Evolutionary conservation across 1,139 yeast species (phyloP), one percentile per base, ranked within the genome.

Genomic region (Magnusiomyces magnusii): DNA sequence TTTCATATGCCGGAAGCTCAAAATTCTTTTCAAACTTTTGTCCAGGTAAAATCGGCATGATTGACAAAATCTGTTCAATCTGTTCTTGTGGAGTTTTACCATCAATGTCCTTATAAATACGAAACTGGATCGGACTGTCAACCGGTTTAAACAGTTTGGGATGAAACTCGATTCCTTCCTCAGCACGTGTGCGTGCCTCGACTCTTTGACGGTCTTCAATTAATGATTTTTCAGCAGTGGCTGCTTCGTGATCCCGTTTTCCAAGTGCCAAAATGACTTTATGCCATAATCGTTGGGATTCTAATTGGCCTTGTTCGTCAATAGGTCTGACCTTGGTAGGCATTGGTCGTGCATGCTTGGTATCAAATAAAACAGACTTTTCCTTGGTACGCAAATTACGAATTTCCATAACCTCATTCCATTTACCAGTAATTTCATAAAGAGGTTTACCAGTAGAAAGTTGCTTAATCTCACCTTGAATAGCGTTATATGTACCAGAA

Each of bases 401-500:
- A 60, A 91, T 82, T 60, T 85, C 81, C 82, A 93, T 86, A 1
- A 85, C 77, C 61, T 86, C 97, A 73, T 91, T 91, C 99, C 99
- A 93, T 73, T 93, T 93, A 21, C 99, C 99, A 3, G 86, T 68
- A 47, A 93, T 78, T 63, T 83, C 86, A 69, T 77, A 91, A 52
- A 86, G 73, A 0, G 76, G 76, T 65, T 87, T 83, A 10, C 82
- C 82, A 0, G 81, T 75, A 3, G 77, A 75, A 3, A 77, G 66
- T 57, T 82, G 79, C 68, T 80, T 84, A 54, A 93, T 78, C 1
- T 73, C 73, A 57, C 98, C 99, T 64, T 84, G 86, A 64, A 93
- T 87, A 3, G 90, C 90, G 72, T 93, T 95, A 71, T 93, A 93
- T 0, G 95, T 82, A 25, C 99, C 99, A 24, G 92, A 80, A 52